These are phyloP conservation scores for Paspalum vaginatum DNA, from an alignment of 176 grass and related monocot genomes.

Conservation along the genomic window DNA sequence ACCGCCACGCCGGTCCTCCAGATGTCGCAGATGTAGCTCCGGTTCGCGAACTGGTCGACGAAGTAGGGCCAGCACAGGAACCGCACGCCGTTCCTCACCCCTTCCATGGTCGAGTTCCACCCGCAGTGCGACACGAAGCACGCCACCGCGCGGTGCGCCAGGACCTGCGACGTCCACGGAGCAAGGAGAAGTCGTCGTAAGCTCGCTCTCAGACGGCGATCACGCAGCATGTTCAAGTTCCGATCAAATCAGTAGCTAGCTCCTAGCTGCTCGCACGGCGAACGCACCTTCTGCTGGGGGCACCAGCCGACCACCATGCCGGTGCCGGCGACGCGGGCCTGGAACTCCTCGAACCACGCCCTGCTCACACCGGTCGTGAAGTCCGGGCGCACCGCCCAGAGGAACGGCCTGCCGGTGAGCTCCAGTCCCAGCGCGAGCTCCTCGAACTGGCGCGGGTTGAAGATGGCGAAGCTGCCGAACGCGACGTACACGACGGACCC, in stretches of 20 bases:
- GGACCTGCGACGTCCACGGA: neutral
- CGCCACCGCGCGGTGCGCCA: constrained; percentile 31
- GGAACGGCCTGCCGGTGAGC: constrained; percentile 19
- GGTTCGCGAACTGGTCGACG: constrained; percentile 11
- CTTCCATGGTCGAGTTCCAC: constrained; percentile 62
- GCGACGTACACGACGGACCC: constrained; percentile 65
- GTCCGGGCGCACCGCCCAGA: constrained; percentile 51
- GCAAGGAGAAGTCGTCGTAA: too few species aligned
- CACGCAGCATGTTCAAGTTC: too few species aligned
- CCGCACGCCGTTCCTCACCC: constrained; percentile 29
- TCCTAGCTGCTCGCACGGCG: too few species aligned
- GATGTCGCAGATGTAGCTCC: constrained; percentile 6
- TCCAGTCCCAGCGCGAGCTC: constrained; percentile 46
- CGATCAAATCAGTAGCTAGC: too few species aligned
- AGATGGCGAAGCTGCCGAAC: constrained; percentile 58
- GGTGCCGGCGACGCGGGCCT: constrained; percentile 10
- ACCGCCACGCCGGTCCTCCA: constrained; percentile 37
- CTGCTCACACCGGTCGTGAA: neutral
- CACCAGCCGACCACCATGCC: constrained; percentile 47
- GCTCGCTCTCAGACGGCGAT: too few species aligned
- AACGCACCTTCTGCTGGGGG: constrained; percentile 39
- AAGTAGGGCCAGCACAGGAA: constrained; percentile 54
- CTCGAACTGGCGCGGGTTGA: constrained; percentile 34
- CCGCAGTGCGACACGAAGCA: constrained; percentile 49
- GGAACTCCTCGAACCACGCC: constrained; percentile 38